Evolutionary conservation across 2,329 filamentous ascomycete species (phyloP).

Genomic region (Xylariaceae sp.): DNA sequence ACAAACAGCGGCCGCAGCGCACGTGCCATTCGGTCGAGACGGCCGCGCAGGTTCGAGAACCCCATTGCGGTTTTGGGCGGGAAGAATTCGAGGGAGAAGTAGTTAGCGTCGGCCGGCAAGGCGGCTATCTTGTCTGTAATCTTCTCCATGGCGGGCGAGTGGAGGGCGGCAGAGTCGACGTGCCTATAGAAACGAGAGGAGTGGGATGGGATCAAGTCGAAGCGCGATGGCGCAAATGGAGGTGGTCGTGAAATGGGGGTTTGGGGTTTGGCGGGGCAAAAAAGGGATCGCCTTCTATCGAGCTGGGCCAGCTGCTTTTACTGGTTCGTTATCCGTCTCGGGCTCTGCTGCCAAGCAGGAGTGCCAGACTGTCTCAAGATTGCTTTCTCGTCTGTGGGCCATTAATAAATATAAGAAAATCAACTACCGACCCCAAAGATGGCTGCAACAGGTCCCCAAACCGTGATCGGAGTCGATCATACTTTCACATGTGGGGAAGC

Average conservation of each 20-base stretch:
- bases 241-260: background rate
- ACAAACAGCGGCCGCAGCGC: slow-evolving; percentile 90
- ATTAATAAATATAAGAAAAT: background rate
- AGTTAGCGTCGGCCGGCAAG: slow-evolving; percentile 73
- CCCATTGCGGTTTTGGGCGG: slow-evolving; percentile 96
- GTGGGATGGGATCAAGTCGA: background rate
- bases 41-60: slow-evolving; percentile 86
- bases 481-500: background rate
- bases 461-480: background rate
- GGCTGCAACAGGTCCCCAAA: background rate
- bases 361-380: background rate
- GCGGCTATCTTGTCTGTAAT: slow-evolving; percentile 95
- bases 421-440: background rate
- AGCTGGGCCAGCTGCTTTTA: background rate
- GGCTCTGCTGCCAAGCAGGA: background rate
- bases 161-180: background rate
- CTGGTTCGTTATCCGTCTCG: background rate
- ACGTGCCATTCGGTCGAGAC: slow-evolving; percentile 90
- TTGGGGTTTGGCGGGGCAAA: slow-evolving; percentile 12
- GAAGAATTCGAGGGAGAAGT: slow-evolving; percentile 99
- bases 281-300: background rate
- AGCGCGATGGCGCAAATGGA: slow-evolving; percentile 1
- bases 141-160: slow-evolving; percentile 61
- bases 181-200: background rate
- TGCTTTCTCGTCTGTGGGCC: background rate